A percentile compares a stretch with the other conserved stretches of the same genome.
phyloP scores from a whole-genome alignment of 768 basidiomycete species.

The Grammothele lineata region DNA sequence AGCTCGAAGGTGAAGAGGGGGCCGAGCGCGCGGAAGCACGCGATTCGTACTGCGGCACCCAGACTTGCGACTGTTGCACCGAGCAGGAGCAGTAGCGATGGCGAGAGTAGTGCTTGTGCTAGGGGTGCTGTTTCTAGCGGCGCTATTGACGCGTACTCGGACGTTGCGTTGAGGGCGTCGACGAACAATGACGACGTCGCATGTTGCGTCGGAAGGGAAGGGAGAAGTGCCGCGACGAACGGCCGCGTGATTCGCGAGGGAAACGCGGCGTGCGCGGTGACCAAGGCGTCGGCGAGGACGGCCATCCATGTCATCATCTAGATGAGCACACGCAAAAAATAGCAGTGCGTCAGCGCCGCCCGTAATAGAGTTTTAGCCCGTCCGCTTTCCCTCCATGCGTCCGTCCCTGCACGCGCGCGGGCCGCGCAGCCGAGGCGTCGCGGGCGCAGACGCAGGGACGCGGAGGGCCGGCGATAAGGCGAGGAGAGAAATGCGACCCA shows the following conservation, averaged over 20 bases:
- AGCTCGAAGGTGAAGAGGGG: slow-evolving; percentile 37
- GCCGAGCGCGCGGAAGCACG: slow-evolving; percentile 36
- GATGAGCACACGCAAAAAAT: neutral
- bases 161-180: neutral
- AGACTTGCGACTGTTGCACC: slow-evolving; percentile 25
- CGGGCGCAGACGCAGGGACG: neutral
- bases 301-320: slow-evolving; percentile 22
- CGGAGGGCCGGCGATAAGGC: neutral
- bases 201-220: slow-evolving; percentile 1
- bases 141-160: neutral
- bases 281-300: slow-evolving; percentile 19
- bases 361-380: neutral
- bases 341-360: neutral
- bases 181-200: neutral
- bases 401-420: neutral
- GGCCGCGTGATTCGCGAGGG: slow-evolving; percentile 15
- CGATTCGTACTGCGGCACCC: slow-evolving; percentile 32
- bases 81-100: slow-evolving; percentile 23
- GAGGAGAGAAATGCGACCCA: slow-evolving; percentile 1
- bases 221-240: slow-evolving; percentile 9
- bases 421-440: neutral
- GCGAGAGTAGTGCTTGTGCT: slow-evolving; percentile 4
- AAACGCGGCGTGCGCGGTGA: slow-evolving; percentile 14
- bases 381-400: neutral
- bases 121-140: neutral